A percentile compares a stretch with the other conserved stretches of the same genome.
phyloP scores from a whole-genome alignment of 192 early-diverging fungal genomes.

The Coemansia sp. region DNA sequence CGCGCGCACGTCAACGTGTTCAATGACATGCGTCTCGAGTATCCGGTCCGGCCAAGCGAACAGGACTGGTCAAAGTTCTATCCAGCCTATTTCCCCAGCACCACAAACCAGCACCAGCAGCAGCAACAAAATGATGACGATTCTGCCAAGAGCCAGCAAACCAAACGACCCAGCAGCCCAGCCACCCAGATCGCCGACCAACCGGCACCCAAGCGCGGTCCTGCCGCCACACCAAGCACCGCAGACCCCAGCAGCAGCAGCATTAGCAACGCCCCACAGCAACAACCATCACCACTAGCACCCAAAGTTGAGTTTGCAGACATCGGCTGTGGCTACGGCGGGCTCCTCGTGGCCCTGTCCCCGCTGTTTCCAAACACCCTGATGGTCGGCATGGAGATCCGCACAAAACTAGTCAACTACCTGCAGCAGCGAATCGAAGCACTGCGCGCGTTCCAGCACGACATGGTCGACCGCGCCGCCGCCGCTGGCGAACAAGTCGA shows the following conservation, averaged over 20 bases:
- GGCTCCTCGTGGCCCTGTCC: slow-evolving; percentile 81
- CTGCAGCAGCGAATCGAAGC: slow-evolving; percentile 88
- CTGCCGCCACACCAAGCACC: not conserved
- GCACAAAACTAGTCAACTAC: slow-evolving; percentile 92
- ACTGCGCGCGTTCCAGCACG: slow-evolving; percentile 64
- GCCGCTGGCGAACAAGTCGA: slow-evolving; percentile 13
- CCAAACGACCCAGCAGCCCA: slow-evolving; percentile 28
- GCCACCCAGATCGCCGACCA: not conserved
- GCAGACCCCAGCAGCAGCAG: not conserved
- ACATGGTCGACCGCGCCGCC: slow-evolving; percentile 12
- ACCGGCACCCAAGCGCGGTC: slow-evolving; percentile 30
- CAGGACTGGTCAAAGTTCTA: slow-evolving; percentile 92
- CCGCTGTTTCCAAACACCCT: slow-evolving; percentile 90
- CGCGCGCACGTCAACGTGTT: slow-evolving; percentile 98
- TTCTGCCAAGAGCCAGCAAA: not conserved
- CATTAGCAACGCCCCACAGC: too few relatives aligned
- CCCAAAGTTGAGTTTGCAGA: slow-evolving; percentile 90
- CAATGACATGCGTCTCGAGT: slow-evolving; percentile 91
- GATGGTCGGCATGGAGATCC: slow-evolving; percentile 99
- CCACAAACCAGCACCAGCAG: not conserved
- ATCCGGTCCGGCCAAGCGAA: slow-evolving; percentile 75
- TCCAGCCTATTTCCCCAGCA: slow-evolving; percentile 60
- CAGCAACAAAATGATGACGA: slow-evolving; percentile 8
- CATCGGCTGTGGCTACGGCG: slow-evolving; percentile 98
- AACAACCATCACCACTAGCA: not conserved